Evolutionary conservation across 208 protist species (phyloP).

Genomic region (Leishmania arabica): DNA sequence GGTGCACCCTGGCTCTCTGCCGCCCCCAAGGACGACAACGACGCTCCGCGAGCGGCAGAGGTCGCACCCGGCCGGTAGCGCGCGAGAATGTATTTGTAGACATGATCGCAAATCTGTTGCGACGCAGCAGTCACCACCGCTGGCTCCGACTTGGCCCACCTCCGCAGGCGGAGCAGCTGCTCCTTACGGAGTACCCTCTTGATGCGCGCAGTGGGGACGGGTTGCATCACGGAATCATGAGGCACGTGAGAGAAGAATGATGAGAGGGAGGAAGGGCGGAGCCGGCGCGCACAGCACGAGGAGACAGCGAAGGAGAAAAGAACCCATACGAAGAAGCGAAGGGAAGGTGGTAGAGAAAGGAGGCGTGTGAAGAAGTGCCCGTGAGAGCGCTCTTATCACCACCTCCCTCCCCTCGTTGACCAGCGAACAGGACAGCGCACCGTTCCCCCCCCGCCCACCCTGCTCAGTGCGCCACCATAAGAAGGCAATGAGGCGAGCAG

Average conservation of each 20-base stretch:
- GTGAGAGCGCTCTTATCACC: neutral
- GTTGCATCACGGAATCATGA: slow-evolving; percentile 12
- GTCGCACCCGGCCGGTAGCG: neutral
- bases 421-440: neutral
- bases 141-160: slow-evolving; percentile 43
- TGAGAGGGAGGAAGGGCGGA: neutral
- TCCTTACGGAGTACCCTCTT: slow-evolving; percentile 43
- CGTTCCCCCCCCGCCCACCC: too few species aligned
- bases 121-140: slow-evolving; percentile 33
- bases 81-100: slow-evolving; percentile 40
- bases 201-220: slow-evolving; percentile 4
- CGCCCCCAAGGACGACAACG: neutral
- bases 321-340: neutral
- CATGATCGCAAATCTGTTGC: slow-evolving; percentile 39
- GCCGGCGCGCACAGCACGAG: neutral
- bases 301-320: neutral
- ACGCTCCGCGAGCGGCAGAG: neutral
- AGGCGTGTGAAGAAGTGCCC: neutral
- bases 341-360: neutral
- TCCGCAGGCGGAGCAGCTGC: slow-evolving; percentile 44
- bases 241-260: neutral
- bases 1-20: neutral
- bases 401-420: neutral
- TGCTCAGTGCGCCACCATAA: neutral
- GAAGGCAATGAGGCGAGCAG: neutral